These are phyloP conservation scores for Paecilomyces formosus DNA, from an alignment of 2,329 filamentous ascomycete genomes.

Conservation along the genomic window DNA sequence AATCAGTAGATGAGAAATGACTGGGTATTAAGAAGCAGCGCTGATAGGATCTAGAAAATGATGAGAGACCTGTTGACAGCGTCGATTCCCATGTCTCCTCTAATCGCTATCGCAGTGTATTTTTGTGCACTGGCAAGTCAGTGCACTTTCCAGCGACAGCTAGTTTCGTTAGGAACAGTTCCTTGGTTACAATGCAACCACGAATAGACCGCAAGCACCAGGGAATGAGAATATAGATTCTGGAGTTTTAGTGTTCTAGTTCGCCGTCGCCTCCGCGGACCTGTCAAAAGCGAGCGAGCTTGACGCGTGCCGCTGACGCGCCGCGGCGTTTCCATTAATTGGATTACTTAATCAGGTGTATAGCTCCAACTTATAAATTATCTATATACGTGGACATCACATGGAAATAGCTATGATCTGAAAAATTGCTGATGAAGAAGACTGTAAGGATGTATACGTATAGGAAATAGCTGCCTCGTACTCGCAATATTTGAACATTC, in stretches of 20 bases:
- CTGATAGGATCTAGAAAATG: neutral
- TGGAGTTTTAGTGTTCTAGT: neutral
- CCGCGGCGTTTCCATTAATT: conserved; percentile 12
- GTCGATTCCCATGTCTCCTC: neutral
- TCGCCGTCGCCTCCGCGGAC: conserved; percentile 7
- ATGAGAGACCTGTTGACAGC: neutral
- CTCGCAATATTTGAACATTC: too few relatives aligned
- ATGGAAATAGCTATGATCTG: too few relatives aligned
- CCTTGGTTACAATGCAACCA: neutral
- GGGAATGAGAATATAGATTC: neutral
- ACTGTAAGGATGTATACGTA: too few relatives aligned
- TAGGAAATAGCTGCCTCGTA: too few relatives aligned
- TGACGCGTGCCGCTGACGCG: conserved; percentile 26
- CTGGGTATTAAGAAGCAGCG: neutral
- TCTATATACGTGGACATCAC: too few relatives aligned
- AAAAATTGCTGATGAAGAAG: too few relatives aligned
- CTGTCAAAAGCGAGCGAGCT: conserved; percentile 12
- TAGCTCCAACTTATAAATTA: neutral
- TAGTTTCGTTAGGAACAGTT: neutral
- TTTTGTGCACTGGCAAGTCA: too few relatives aligned
- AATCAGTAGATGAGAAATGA: neutral
- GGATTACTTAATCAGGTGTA: neutral
- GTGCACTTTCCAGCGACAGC: neutral
- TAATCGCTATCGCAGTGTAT: neutral
- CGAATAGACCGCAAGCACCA: neutral